Evolutionary conservation across 169 alveolate genomes (phyloP).

Genomic region (Amoebophrya sp.): DNA sequence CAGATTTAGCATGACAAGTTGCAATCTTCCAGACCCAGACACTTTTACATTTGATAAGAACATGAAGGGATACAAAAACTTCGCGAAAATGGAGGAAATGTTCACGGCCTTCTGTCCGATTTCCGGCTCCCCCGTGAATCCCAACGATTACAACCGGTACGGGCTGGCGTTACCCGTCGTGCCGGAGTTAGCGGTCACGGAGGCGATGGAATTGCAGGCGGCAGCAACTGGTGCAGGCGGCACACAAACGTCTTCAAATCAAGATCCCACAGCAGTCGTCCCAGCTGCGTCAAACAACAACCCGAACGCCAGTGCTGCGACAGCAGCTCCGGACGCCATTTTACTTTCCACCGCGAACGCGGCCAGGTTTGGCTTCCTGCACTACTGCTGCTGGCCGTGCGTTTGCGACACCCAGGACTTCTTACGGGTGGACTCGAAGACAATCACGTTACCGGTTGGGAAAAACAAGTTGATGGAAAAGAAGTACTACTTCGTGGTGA

Average conservation of each 20-base stretch:
- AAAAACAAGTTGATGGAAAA: background rate
- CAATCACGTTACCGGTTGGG: background rate
- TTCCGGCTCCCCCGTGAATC: background rate
- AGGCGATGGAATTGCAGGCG: too few relatives aligned
- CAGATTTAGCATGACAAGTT: too few relatives aligned
- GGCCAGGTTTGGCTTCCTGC: background rate
- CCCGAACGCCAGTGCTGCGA: too few relatives aligned
- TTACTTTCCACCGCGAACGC: too few relatives aligned
- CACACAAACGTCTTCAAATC: too few relatives aligned
- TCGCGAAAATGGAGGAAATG: background rate
- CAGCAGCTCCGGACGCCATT: too few relatives aligned
- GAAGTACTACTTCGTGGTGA: background rate
- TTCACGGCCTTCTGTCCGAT: background rate
- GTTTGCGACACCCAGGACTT: slow-evolving; percentile 22
- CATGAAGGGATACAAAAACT: too few relatives aligned
- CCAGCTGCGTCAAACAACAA: too few relatives aligned
- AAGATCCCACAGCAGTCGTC: too few relatives aligned
- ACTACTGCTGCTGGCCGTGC: slow-evolving; percentile 18
- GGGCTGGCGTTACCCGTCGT: background rate
- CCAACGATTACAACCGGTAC: background rate
- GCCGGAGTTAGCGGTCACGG: background rate
- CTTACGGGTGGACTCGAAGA: background rate
- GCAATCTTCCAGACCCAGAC: too few relatives aligned
- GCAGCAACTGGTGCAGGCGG: too few relatives aligned
- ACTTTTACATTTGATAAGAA: too few relatives aligned